Conservation (phyloP, 441 rosid species). For the Adansonia grandidieri region DNA sequence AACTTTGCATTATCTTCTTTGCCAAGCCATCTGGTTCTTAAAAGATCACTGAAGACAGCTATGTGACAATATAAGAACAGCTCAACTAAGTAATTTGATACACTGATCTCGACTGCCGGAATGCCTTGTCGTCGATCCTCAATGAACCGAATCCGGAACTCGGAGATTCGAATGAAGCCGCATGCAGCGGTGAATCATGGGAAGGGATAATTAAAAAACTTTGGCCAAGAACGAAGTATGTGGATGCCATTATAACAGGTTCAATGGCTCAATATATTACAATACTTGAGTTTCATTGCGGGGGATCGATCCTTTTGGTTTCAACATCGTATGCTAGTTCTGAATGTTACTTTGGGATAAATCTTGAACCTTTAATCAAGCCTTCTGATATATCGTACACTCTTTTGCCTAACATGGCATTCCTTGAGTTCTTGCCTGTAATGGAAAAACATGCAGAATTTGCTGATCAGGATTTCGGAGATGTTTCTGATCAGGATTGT, state of each 20-base stretch:
- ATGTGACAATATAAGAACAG: slow-evolving; percentile 2
- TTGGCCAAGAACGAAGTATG: not conserved
- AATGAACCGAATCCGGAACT: not conserved
- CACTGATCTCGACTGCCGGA: not conserved
- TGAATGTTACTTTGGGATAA: not conserved
- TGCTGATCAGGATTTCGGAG: too few species aligned
- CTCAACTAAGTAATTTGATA: not conserved
- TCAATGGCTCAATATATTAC: not conserved
- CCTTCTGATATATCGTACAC: too few species aligned
- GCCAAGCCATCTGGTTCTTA: not conserved
- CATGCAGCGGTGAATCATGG: not conserved
- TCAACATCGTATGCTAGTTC: not conserved
- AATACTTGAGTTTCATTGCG: not conserved
- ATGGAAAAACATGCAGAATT: too few species aligned
- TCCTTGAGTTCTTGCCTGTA: too few species aligned
- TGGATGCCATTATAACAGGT: not conserved
- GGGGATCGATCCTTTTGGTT: not conserved
- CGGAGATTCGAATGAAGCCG: not conserved
- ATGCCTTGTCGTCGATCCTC: not conserved
- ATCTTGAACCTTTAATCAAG: too few species aligned
- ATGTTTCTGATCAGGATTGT: too few species aligned
- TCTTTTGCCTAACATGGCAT: too few species aligned
- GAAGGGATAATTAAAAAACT: slow-evolving; percentile 14
- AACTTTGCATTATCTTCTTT: not conserved
- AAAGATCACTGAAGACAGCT: not conserved